Evolutionary conservation across 2,329 filamentous ascomycete species (phyloP).

Genomic region (Colletotrichum cordylinicola): DNA sequence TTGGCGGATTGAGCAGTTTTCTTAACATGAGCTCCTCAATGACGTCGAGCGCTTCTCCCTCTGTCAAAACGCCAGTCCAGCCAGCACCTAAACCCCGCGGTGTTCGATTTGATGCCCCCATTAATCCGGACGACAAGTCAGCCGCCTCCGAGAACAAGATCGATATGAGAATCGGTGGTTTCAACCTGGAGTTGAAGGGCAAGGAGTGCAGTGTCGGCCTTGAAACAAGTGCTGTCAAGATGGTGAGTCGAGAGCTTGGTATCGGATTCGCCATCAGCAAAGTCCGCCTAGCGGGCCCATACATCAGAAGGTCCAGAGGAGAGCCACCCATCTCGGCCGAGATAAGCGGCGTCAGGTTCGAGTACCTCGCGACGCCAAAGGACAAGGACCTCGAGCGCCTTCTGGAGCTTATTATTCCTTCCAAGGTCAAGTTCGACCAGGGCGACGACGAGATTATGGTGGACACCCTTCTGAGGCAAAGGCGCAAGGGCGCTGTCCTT

Average conservation of each 20-base stretch:
- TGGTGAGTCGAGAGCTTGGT: constrained; percentile 76
- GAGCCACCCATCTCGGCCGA: constrained; percentile 68
- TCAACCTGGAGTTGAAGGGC: constrained; percentile 78
- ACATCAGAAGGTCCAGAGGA: constrained; percentile 55
- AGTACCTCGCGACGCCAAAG: constrained; percentile 76
- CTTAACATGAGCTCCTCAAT: constrained; percentile 88
- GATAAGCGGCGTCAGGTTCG: constrained; percentile 70
- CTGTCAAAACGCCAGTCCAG: constrained; percentile 39
- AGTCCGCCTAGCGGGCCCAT: constrained; percentile 77
- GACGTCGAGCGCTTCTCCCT: constrained; percentile 70
- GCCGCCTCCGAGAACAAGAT: constrained; percentile 66
- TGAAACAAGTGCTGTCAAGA: constrained; percentile 81
- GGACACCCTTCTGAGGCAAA: constrained; percentile 85
- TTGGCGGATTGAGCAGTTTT: constrained; percentile 90
- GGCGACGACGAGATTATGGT: constrained; percentile 93
- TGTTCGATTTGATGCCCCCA: constrained; percentile 63
- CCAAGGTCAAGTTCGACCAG: constrained; percentile 85
- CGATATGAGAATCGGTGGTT: constrained; percentile 77
- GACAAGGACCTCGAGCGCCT: constrained; percentile 83
- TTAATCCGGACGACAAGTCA: constrained; percentile 53
- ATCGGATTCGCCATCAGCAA: constrained; percentile 77
- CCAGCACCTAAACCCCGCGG: constrained; percentile 55
- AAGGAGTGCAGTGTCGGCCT: constrained; percentile 76
- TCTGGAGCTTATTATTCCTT: constrained; percentile 86
- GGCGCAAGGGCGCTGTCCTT: constrained; percentile 84